A percentile compares a stretch with the other conserved stretches of the same genome.
phyloP scores from a whole-genome alignment of 257 asterid genomes.

The Nicotiana sylvestris region DNA sequence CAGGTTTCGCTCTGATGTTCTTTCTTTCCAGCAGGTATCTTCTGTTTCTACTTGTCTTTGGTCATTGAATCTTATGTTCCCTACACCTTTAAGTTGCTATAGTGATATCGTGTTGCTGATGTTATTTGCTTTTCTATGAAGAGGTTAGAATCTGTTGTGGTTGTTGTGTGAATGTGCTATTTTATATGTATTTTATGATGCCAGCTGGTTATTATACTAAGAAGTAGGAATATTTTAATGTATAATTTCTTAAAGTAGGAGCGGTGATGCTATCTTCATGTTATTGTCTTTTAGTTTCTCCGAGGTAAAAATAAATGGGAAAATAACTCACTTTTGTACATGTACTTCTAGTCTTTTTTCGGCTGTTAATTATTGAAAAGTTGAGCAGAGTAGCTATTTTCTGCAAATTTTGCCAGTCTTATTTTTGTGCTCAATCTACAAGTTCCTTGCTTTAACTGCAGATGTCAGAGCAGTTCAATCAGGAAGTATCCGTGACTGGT shows the following conservation, averaged over 20 bases:
- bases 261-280: background rate
- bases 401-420: background rate
- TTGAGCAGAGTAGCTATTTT: background rate
- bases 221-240: background rate
- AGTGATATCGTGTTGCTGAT: background rate
- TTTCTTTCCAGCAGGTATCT: conserved; percentile 87
- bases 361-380: background rate
- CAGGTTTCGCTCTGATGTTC: conserved; percentile 81
- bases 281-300: background rate
- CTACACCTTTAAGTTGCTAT: background rate
- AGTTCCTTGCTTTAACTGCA: conserved; percentile 20
- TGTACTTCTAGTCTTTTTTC: background rate
- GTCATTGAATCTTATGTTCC: background rate
- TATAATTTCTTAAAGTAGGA: background rate
- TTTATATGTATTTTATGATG: background rate
- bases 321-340: background rate
- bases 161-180: background rate
- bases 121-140: background rate
- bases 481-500: conserved; percentile 79
- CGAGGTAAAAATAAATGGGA: background rate
- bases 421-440: background rate
- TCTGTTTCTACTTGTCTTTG: conserved; percentile 1
- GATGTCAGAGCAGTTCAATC: conserved; percentile 99
- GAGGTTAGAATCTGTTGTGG: background rate
- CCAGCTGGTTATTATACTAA: background rate